phyloP scores from a whole-genome alignment of 805 yeast species.

The Pichia cephalocereana region DNA sequence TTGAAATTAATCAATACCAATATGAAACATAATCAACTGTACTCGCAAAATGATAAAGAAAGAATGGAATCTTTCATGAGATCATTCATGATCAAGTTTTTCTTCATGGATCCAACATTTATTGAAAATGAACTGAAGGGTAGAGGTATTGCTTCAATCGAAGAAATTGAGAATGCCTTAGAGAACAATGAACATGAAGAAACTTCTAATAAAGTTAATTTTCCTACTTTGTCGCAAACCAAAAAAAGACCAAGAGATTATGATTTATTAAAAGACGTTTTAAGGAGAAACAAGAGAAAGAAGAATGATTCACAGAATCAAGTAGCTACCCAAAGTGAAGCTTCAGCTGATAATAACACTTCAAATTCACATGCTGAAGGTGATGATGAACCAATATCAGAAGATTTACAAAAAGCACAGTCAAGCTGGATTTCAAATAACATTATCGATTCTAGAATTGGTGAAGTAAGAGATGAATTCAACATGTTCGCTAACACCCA shows the following conservation, averaged over 20 bases:
- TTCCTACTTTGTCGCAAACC: slow-evolving; percentile 23
- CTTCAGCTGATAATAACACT: slow-evolving; percentile 7
- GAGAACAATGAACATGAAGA: slow-evolving; percentile 10
- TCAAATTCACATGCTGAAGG: neutral
- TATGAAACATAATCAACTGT: slow-evolving; percentile 58
- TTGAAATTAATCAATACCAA: slow-evolving; percentile 57
- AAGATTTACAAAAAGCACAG: slow-evolving; percentile 26
- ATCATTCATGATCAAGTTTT: slow-evolving; percentile 64
- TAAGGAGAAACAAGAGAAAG: slow-evolving; percentile 32
- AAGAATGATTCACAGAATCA: slow-evolving; percentile 6
- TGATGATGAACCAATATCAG: slow-evolving; percentile 9
- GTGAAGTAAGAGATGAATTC: slow-evolving; percentile 42
- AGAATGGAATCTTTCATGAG: slow-evolving; percentile 62
- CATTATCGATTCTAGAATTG: slow-evolving; percentile 11
- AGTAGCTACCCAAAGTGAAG: neutral
- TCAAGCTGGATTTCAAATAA: slow-evolving; percentile 28
- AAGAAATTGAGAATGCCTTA: slow-evolving; percentile 12
- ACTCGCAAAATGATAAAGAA: slow-evolving; percentile 75
- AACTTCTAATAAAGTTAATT: neutral
- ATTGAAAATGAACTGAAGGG: slow-evolving; percentile 33
- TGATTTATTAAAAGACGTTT: slow-evolving; percentile 52
- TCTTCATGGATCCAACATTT: slow-evolving; percentile 43
- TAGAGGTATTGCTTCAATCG: slow-evolving; percentile 25
- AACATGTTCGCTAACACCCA: slow-evolving; percentile 85
- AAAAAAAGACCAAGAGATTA: slow-evolving; percentile 45